Base-by-base conservation (phyloP, 73 alveolate genomes). In the Stentor roeselii region DNA sequence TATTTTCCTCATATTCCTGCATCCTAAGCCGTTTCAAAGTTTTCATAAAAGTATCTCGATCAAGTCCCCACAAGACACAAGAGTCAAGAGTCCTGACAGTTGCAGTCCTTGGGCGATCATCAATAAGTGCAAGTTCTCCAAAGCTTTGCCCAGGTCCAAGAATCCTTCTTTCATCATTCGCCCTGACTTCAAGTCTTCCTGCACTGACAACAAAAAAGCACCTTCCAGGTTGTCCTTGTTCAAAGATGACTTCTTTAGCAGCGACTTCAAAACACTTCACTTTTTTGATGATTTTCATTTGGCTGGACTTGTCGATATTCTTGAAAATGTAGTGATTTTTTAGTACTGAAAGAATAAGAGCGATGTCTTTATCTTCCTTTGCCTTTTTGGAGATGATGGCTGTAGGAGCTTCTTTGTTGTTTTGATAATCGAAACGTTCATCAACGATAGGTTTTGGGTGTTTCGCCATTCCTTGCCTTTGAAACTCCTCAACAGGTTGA, bases 21-120 rank as follows among this genome's bases (percentile, higher is more conserved):
- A 58, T 78, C 34, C 40, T 78, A 60, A 85, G 40, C 82, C 41
- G 75, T 59, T 85, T 84, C 27, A 85, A 82, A 1, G 90, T 89
- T 82, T 89, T 88, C 85, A 91, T 94, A 87, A 95, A 95, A 27
- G 96, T 92, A 88, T 87, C 92, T 85, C 98, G 90, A 85, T 95
- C 99, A 4, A 95, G 87, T 15, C 86, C 98, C 98, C 98, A 95
- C 34, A 89, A 80, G 27, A 75, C 90, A 88, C 98, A 93, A 60
- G 83, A 90, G 41, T 86, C 92, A 6, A 89, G 87, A 32, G 98
- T 93, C 67, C 67, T 6, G 30, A 42, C 87, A 88, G 80, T 67
- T 21, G 80, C 80, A 30, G 80, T 21, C 41, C 80, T 67, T 21
- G 80, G 80, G 15, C 80, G 21, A 2, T 67, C 80, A 2, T 67